Evolutionary conservation across 2,329 filamentous ascomycete species (phyloP), one percentile per base, ranked within the genome.

Genomic region (Passalora sequoiae): DNA sequence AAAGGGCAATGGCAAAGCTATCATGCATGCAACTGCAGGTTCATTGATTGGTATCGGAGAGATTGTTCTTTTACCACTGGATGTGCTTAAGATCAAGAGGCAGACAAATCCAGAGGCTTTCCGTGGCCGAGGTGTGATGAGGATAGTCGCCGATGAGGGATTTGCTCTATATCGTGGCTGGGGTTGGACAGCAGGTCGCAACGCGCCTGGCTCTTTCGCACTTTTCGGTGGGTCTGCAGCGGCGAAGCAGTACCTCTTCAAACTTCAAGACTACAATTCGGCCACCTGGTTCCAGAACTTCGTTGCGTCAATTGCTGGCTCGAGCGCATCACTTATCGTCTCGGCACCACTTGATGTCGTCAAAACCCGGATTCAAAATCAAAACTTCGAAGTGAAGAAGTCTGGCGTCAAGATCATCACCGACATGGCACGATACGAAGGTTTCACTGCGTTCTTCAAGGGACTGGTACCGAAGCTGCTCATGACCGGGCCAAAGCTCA

Each of bases 41-140:
- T 91, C 86, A 71, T 65, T 98, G 61, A 94, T 98, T 62, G 92
- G 92, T 60, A 95, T 98, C 60, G 92, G 92, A 63, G 92, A 98
- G 73, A 94, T 98, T 54, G 80, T 98, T 46, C 80, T 98, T 21
- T 79, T 98, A 29, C 92, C 92, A 30, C 80, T 98, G 49, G 92
- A 98, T 60, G 91, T 98, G 28, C 79, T 98, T 52, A 98, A 98
- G 80, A 98, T 98, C 74, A 98, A 98, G 80, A 83, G 92, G 61
- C 92, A 98, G 74, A 98, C 92, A 56, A 98, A 98, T 76, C 92
- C 92, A 29, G 92, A 97, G 64, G 89, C 92, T 25, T 98, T 98
- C 81, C 81, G 89, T 56, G 91, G 91, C 58, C 86, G 92, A 60
- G 92, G 92, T 50, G 76, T 98, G 47, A 72, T 97, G 64, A 84